A percentile compares a stretch with the other conserved stretches of the same genome.
Conservation (phyloP, 805 yeast species). For the Wickerhamomyces subpelliculosus region DNA sequence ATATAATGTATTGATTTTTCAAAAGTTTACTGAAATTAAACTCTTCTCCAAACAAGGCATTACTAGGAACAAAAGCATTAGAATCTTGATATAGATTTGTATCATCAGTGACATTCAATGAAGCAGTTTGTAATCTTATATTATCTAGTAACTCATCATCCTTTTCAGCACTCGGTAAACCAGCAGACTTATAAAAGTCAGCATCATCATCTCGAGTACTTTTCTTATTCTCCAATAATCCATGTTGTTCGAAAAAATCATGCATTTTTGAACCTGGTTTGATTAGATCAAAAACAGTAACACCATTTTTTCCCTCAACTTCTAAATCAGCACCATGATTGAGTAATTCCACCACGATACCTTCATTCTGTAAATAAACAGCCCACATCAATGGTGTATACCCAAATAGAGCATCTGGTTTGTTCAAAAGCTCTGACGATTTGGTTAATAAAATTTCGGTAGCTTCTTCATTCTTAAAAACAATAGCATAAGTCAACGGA, state of each 20-base stretch:
- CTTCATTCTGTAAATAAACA: constrained; percentile 50
- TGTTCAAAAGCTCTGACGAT: constrained; percentile 41
- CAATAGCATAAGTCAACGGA: constrained; percentile 47
- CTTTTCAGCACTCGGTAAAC: constrained; percentile 10
- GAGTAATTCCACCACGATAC: constrained; percentile 49
- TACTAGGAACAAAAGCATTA: constrained; percentile 7
- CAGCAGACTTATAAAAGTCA: constrained; percentile 13
- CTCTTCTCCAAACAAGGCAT: constrained; percentile 24
- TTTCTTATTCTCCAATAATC: constrained; percentile 22
- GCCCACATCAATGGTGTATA: constrained; percentile 88
- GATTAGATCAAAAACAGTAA: constrained; percentile 50
- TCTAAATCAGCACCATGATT: constrained; percentile 54
- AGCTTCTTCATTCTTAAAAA: constrained; percentile 41
- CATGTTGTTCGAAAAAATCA: constrained; percentile 52
- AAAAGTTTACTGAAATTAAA: constrained; percentile 52
- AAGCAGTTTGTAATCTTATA: constrained; percentile 35
- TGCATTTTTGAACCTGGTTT: constrained; percentile 49
- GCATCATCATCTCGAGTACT: background rate
- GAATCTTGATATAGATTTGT: constrained; percentile 18
- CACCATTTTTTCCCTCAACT: constrained; percentile 34
- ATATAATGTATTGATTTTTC: constrained; percentile 55
- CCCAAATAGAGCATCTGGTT: constrained; percentile 40
- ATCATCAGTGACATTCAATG: constrained; percentile 18
- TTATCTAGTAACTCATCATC: constrained; percentile 26
- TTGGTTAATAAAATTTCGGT: constrained; percentile 39